Conservation (phyloP, 495 filamentous ascomycete genomes). For the Neurospora sp. region DNA sequence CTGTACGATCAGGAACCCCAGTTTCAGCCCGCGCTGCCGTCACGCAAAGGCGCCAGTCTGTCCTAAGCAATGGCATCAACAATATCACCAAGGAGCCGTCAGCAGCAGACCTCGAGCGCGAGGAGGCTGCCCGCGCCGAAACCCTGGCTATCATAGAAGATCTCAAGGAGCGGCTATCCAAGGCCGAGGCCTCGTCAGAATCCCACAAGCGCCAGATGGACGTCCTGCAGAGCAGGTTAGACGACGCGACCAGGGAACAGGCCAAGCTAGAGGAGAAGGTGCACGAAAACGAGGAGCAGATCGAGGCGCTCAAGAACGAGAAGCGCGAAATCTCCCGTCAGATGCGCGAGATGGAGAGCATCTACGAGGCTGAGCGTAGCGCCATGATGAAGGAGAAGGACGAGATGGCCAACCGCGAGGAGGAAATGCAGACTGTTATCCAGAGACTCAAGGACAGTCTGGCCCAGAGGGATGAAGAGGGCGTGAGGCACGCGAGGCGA, state of each 20-base stretch:
- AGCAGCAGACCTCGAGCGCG: constrained; percentile 40
- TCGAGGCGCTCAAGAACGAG: constrained; percentile 70
- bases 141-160: constrained; percentile 76
- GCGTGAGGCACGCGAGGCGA: constrained; percentile 54
- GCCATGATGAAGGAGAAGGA: constrained; percentile 86
- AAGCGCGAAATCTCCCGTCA: constrained; percentile 69
- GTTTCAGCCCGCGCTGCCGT: constrained; percentile 59
- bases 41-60: constrained; percentile 51
- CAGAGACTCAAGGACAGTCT: constrained; percentile 83
- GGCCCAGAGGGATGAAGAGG: constrained; percentile 60
- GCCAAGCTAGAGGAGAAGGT: constrained; percentile 72
- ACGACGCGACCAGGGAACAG: constrained; percentile 77
- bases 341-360: constrained; percentile 77
- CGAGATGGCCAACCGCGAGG: constrained; percentile 69
- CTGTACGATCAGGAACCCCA: constrained; percentile 45
- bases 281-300: constrained; percentile 71
- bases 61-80: constrained; percentile 46
- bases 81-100: constrained; percentile 29
- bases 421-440: constrained; percentile 80
- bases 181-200: constrained; percentile 68
- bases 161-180: constrained; percentile 66
- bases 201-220: constrained; percentile 76
- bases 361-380: constrained; percentile 81
- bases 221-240: constrained; percentile 73
- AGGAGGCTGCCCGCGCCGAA: constrained; percentile 50